Evolutionary conservation across 345 rosid genomes (phyloP).

Genomic region (Heritiera fomes): DNA sequence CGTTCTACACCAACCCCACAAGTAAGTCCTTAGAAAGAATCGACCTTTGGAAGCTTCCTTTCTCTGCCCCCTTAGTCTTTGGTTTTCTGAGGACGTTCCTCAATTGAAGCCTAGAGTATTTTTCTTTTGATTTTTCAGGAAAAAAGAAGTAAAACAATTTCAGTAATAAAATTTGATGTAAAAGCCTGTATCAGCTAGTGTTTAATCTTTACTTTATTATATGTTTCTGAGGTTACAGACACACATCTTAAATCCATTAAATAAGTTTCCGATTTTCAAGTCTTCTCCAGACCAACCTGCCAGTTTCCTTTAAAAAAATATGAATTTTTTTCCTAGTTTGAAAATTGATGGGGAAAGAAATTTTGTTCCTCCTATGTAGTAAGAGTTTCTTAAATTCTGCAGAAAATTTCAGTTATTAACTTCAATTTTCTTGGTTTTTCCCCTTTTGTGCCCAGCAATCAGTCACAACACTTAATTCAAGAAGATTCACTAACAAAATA

Average conservation of each 20-base stretch:
- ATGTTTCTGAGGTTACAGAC: slow-evolving; percentile 24
- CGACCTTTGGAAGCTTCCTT: not conserved
- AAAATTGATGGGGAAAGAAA: not conserved
- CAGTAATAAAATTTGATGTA: not conserved
- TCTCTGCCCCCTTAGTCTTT: not conserved
- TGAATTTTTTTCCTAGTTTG: not conserved
- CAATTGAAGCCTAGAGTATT: not conserved
- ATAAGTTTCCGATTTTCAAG: not conserved
- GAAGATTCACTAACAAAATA: slow-evolving; percentile 76
- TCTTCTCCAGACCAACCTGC: not conserved
- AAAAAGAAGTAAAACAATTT: not conserved
- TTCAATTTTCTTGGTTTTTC: slow-evolving; percentile 2
- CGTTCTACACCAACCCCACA: slow-evolving; percentile 83
- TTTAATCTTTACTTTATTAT: slow-evolving; percentile 9
- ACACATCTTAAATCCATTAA: slow-evolving; percentile 19
- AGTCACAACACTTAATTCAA: slow-evolving; percentile 68
- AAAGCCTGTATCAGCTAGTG: not conserved
- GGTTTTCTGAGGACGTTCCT: not conserved
- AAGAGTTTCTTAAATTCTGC: not conserved
- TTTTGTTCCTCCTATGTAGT: not conserved
- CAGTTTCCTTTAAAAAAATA: not conserved
- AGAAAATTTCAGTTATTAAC: slow-evolving; percentile 18
- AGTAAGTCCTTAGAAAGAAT: slow-evolving; percentile 39
- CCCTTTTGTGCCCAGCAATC: slow-evolving; percentile 45
- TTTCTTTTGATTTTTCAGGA: not conserved